phyloP scores from a whole-genome alignment of 345 rosid genomes.

The Salix caprea region DNA sequence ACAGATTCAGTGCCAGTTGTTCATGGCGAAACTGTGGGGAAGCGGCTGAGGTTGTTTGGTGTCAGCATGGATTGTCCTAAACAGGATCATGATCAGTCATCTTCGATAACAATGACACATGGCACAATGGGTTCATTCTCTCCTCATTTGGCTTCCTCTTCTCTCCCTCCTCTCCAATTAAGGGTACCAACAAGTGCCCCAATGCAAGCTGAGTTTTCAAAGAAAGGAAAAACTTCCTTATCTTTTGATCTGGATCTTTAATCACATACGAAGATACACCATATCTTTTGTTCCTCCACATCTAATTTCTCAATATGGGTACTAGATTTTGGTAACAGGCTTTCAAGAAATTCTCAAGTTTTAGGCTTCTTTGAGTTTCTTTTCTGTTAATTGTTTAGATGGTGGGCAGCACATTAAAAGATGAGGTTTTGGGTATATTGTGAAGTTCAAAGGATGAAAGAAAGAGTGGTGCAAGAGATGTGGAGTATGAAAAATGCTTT shows the following conservation, averaged over 20 bases:
- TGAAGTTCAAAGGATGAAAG: conserved; percentile 11
- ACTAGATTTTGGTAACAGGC: conserved; percentile 6
- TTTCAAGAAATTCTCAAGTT: background rate
- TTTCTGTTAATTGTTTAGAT: conserved; percentile 1
- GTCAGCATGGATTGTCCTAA: conserved; percentile 54
- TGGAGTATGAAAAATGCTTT: conserved; percentile 14
- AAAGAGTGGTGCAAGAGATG: conserved; percentile 7
- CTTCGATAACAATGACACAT: conserved; percentile 33
- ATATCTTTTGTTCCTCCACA: conserved; percentile 11
- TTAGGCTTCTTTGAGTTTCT: background rate
- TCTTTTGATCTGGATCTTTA: conserved; percentile 65
- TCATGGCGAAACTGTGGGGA: conserved; percentile 30
- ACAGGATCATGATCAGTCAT: conserved; percentile 27
- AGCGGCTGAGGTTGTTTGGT: conserved; percentile 48
- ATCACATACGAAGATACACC: conserved; percentile 16
- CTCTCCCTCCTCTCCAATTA: conserved; percentile 17
- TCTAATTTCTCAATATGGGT: conserved; percentile 16
- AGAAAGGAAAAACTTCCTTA: conserved; percentile 66
- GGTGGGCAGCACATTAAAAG: conserved; percentile 4
- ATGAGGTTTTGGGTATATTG: conserved; percentile 28
- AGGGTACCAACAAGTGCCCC: conserved; percentile 9
- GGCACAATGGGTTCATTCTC: conserved; percentile 32
- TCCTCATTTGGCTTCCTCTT: conserved; percentile 24
- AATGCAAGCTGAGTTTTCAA: conserved; percentile 31
- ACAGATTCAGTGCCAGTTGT: conserved; percentile 58